A percentile compares a stretch with the other conserved stretches of the same genome.
phyloP scores from a whole-genome alignment of 2,329 filamentous ascomycete species.

The Fusarium praegraminearum region DNA sequence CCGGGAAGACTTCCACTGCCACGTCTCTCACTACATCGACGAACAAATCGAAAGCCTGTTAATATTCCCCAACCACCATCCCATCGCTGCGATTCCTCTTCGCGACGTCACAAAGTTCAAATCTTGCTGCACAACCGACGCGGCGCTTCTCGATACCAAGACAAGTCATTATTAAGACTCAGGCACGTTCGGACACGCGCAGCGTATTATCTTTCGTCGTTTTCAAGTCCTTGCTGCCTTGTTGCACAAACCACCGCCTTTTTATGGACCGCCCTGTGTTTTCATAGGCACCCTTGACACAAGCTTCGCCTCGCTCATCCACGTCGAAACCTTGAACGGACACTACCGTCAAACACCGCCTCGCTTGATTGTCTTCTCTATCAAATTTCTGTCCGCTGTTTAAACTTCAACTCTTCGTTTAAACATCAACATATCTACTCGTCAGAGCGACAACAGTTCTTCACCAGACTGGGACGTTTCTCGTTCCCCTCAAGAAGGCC shows the following conservation, averaged over 20 bases:
- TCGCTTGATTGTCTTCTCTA: slow-evolving; percentile 2
- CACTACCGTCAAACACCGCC: neutral
- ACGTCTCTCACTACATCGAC: slow-evolving; percentile 16
- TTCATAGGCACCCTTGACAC: slow-evolving; percentile 49
- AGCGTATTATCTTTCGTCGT: slow-evolving; percentile 17
- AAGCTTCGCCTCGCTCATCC: slow-evolving; percentile 36
- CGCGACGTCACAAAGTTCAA: slow-evolving; percentile 24
- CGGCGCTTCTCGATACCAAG: slow-evolving; percentile 9
- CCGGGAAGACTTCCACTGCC: slow-evolving; percentile 9
- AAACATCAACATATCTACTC: slow-evolving; percentile 10
- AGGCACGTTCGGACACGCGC: slow-evolving; percentile 28
- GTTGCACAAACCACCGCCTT: slow-evolving; percentile 42
- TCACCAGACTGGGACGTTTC: slow-evolving; percentile 39
- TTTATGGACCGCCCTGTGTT: slow-evolving; percentile 51
- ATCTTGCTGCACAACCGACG: slow-evolving; percentile 23
- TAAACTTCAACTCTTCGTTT: slow-evolving; percentile 2
- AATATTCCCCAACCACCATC: slow-evolving; percentile 16
- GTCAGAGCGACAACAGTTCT: slow-evolving; percentile 16
- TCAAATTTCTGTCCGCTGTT: neutral
- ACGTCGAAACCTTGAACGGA: slow-evolving; percentile 5
- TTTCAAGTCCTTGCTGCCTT: slow-evolving; percentile 31
- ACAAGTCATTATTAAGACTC: neutral
- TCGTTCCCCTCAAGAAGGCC: slow-evolving; percentile 54
- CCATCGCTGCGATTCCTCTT: slow-evolving; percentile 17
- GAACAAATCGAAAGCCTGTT: slow-evolving; percentile 16